These are phyloP conservation scores for Ogataea neopini DNA, from an alignment of 805 yeast species.

Conservation along the genomic window DNA sequence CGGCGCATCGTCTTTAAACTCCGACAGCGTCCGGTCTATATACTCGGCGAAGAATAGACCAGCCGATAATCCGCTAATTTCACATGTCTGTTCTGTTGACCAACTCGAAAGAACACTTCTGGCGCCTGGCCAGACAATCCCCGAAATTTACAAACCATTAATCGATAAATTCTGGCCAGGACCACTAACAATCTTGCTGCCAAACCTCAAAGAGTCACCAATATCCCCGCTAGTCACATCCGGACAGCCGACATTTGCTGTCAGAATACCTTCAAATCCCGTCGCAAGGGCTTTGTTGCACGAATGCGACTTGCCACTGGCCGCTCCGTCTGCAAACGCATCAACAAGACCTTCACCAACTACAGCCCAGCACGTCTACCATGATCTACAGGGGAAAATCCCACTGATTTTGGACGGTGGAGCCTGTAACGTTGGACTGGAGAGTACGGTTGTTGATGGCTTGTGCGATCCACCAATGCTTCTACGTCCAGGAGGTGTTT, in stretches of 20 bases:
- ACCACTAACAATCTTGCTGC: conserved; percentile 84
- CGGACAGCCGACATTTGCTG: conserved; percentile 87
- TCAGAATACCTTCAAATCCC: conserved; percentile 83
- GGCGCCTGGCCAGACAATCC: conserved; percentile 49
- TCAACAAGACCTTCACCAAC: conserved; percentile 96
- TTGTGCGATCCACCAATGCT: conserved; percentile 80
- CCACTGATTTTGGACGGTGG: conserved; percentile 94
- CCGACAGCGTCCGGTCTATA: conserved; percentile 71
- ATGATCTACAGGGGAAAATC: conserved; percentile 76
- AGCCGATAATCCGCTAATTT: conserved; percentile 90
- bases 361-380: conserved; percentile 76
- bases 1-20: conserved; percentile 81
- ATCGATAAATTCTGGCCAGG: conserved; percentile 91
- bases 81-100: conserved; percentile 77
- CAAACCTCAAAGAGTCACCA: conserved; percentile 48
- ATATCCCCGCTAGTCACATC: conserved; percentile 81
- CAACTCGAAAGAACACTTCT: conserved; percentile 67
- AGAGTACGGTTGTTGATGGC: conserved; percentile 93
- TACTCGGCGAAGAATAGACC: conserved; percentile 92
- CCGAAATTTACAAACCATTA: conserved; percentile 64
- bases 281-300: conserved; percentile 90
- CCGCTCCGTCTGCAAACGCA: conserved; percentile 98
- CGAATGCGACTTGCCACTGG: conserved; percentile 81
- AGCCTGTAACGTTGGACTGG: conserved; percentile 82
- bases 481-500: conserved; percentile 91